Evolutionary conservation across 805 yeast species (phyloP).

Genomic region (Yamadazyma endophytica): DNA sequence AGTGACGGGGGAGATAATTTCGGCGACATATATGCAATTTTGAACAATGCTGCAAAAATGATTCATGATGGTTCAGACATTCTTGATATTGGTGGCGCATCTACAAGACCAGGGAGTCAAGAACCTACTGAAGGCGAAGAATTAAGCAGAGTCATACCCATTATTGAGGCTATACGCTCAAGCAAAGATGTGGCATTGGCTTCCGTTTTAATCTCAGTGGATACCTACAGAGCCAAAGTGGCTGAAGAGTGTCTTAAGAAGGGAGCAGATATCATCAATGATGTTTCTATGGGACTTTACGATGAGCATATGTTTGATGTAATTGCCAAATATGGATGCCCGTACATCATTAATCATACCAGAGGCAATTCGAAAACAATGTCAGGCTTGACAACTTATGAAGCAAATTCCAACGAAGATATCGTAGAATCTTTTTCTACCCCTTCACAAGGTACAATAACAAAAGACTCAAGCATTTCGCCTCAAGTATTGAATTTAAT

Average conservation of each 20-base stretch:
- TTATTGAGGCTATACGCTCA: conserved; percentile 56
- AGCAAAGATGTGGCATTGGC: conserved; percentile 31
- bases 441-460: conserved; percentile 20
- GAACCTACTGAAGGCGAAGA: conserved; percentile 68
- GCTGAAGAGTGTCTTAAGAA: conserved; percentile 63
- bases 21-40: conserved; percentile 21
- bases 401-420: conserved; percentile 30
- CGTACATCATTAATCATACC: conserved; percentile 78
- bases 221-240: conserved; percentile 76
- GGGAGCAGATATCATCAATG: conserved; percentile 93
- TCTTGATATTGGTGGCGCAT: conserved; percentile 90
- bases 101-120: conserved; percentile 81
- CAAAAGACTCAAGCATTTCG: conserved; percentile 11
- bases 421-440: conserved; percentile 33
- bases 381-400: conserved; percentile 56
- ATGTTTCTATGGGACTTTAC: conserved; percentile 74
- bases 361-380: conserved; percentile 79
- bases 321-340: conserved; percentile 66
- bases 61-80: conserved; percentile 63
- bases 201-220: conserved; percentile 66
- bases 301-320: conserved; percentile 65
- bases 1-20: conserved; percentile 72
- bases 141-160: conserved; percentile 63
- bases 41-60: conserved; percentile 46
- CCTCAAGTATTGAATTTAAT: conserved; percentile 35